These are phyloP conservation scores for Puccinellia tenuiflora DNA, from an alignment of 176 grass and related monocot species.

Conservation along the genomic window DNA sequence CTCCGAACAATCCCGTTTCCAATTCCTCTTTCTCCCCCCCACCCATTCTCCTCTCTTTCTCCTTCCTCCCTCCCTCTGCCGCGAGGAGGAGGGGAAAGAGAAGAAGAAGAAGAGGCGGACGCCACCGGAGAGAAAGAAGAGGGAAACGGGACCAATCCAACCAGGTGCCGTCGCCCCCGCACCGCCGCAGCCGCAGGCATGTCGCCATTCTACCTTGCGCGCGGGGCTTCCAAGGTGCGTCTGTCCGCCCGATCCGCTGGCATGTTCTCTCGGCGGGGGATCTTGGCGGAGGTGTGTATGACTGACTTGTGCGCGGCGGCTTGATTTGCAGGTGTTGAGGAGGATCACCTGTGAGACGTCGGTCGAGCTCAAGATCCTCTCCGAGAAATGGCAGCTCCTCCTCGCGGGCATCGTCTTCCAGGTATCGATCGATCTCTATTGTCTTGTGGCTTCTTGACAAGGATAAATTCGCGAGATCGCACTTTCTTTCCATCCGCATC, in stretches of 20 bases:
- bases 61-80: conserved; percentile 13
- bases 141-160: background rate
- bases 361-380: conserved; percentile 74
- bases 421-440: conserved; percentile 32
- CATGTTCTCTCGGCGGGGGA: background rate
- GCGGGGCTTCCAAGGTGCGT: conserved; percentile 65
- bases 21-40: background rate
- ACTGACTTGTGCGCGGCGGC: background rate
- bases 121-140: background rate
- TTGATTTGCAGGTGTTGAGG: conserved; percentile 48
- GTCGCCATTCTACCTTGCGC: conserved; percentile 62
- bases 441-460: background rate
- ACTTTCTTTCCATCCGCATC: background rate
- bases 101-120: conserved; percentile 8
- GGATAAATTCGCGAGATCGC: background rate
- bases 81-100: conserved; percentile 27
- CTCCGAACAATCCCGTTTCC: conserved; percentile 5
- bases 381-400: conserved; percentile 83
- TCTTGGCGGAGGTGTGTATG: background rate
- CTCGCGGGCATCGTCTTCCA: conserved; percentile 74
- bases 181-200: conserved; percentile 16
- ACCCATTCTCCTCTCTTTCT: background rate
- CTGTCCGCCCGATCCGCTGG: background rate
- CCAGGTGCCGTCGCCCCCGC: background rate
- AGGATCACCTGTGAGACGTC: conserved; percentile 65